Conservation (phyloP, 495 filamentous ascomycete genomes). For the Alectoria sarmentosa region DNA sequence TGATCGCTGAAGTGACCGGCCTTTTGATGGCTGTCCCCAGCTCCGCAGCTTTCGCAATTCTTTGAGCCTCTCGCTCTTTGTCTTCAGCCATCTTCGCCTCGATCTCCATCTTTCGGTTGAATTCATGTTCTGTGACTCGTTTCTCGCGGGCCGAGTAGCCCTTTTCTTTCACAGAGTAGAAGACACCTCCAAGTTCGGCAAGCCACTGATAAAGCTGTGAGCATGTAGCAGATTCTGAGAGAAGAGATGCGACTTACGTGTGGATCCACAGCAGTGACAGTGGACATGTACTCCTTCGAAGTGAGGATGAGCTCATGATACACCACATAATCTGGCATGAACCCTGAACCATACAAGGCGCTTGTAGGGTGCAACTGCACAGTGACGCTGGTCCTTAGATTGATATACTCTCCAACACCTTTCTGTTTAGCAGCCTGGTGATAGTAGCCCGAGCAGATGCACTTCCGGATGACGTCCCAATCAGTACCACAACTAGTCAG, state of each 20-base stretch:
- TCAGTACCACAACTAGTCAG: constrained; percentile 88
- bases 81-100: constrained; percentile 90
- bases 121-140: constrained; percentile 86
- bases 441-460: constrained; percentile 96
- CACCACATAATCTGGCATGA: constrained; percentile 92
- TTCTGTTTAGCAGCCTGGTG: constrained; percentile 97
- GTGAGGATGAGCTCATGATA: constrained; percentile 98
- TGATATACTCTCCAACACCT: constrained; percentile 95
- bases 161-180: constrained; percentile 97
- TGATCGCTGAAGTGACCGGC: constrained; percentile 22
- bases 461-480: constrained; percentile 92
- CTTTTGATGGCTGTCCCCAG: constrained; percentile 13
- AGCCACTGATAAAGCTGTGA: constrained; percentile 56
- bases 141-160: constrained; percentile 88
- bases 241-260: constrained; percentile 46
- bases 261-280: constrained; percentile 92
- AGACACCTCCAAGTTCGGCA: constrained; percentile 96
- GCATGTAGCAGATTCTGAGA: background rate
- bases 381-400: constrained; percentile 86
- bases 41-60: constrained; percentile 22
- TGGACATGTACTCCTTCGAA: constrained; percentile 97
- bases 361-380: constrained; percentile 92
- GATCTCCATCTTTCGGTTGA: constrained; percentile 92
- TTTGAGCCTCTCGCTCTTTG: constrained; percentile 48
- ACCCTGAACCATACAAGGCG: constrained; percentile 85